Base-by-base conservation (phyloP, 345 rosid genomes). In the Adansonia digitata region DNA sequence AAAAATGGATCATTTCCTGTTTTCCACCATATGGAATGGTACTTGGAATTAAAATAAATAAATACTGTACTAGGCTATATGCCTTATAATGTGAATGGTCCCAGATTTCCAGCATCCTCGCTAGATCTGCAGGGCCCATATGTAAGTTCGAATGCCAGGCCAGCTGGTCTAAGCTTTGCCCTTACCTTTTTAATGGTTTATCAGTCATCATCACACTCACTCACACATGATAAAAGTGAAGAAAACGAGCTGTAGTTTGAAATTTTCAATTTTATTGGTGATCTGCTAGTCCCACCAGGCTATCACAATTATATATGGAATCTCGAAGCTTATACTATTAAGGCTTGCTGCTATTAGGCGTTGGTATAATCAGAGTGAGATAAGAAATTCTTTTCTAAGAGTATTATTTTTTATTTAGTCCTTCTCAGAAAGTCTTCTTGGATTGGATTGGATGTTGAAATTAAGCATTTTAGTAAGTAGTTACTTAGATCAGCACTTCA, bases 371-470 rank as follows among this genome's bases (percentile, higher is more conserved):
- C n/a, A n/a, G n/a, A n/a, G n/a, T 15, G 22, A 61, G 11, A n/a
- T 10, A 60, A 60, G 40, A 18, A 60, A 31, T 29, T 61, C n/a
- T n/a, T n/a, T n/a, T n/a, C n/a, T n/a, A n/a, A n/a, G n/a, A n/a
- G n/a, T n/a, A n/a, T n/a, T n/a, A n/a, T n/a, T n/a, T n/a, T n/a
- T n/a, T n/a, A n/a, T n/a, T n/a, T n/a, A n/a, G n/a, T n/a, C n/a
- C n/a, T n/a, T n/a, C n/a, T n/a, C n/a, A n/a, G n/a, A n/a, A n/a
- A n/a, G n/a, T n/a, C n/a, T n/a, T n/a, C n/a, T n/a, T n/a, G n/a
- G n/a, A n/a, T n/a, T n/a, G n/a, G n/a, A n/a, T n/a, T n/a, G n/a
- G 66, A 46, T 57, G 46, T 68, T 46, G 61, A 76, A 63, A 59
- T 57, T 69, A 46, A 29, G 46, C 57, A 7, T n/a, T 63, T 45